These are phyloP conservation scores for Hyaloscypha bicolor DNA, from an alignment of 495 filamentous ascomycete species.

Conservation along the genomic window DNA sequence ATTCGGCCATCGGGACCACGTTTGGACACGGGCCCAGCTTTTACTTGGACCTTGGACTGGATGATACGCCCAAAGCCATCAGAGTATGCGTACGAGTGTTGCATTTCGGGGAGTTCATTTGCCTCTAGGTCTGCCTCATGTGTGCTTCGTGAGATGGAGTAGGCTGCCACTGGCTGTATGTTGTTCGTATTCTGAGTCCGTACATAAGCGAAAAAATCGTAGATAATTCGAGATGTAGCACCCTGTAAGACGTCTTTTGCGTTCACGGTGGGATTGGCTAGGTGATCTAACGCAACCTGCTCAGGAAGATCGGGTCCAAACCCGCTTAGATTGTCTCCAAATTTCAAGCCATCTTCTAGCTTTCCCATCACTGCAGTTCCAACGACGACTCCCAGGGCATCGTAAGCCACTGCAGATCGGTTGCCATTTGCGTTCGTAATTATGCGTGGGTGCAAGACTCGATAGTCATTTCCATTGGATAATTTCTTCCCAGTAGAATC, in stretches of 20 bases:
- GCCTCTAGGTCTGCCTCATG: neutral
- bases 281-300: neutral
- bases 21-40: neutral
- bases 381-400: conserved; percentile 28
- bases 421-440: conserved; percentile 34
- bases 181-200: too few species aligned
- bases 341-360: conserved; percentile 7
- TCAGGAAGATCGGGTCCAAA: conserved; percentile 14
- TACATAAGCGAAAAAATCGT: too few species aligned
- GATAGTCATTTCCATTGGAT: conserved; percentile 24
- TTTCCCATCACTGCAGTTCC: conserved; percentile 36
- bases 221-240: conserved; percentile 8
- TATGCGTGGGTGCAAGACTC: conserved; percentile 11
- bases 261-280: neutral
- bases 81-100: too few species aligned
- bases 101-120: too few species aligned
- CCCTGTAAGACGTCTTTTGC: neutral
- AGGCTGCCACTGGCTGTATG: too few species aligned
- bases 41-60: neutral
- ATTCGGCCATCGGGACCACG: too few species aligned
- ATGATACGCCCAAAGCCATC: neutral
- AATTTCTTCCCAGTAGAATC: too few species aligned
- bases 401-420: conserved; percentile 12
- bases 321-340: conserved; percentile 31
- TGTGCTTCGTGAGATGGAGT: neutral